Percentiles rank a stretch among this genome's conserved stretches.
Conservation (phyloP, 768 basidiomycete species). For the Leccinum aurantiacum region DNA sequence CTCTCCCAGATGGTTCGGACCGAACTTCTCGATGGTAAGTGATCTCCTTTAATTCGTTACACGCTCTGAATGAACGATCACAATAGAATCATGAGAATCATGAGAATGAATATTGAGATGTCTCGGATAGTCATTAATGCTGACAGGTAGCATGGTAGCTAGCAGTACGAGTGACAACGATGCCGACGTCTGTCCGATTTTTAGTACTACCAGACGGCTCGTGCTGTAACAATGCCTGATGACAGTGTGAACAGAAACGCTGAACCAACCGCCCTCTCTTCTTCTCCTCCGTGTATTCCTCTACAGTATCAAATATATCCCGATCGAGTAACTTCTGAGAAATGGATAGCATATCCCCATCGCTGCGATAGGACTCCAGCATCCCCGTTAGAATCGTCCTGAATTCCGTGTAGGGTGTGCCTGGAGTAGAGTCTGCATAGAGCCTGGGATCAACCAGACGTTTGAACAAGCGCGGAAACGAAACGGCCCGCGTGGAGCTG, state of each 20-base stretch:
- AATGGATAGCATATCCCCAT: slow-evolving; percentile 86
- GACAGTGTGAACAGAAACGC: slow-evolving; percentile 54
- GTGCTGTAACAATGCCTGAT: slow-evolving; percentile 40
- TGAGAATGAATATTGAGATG: not conserved
- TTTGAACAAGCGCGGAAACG: slow-evolving; percentile 91
- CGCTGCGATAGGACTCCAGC: slow-evolving; percentile 90
- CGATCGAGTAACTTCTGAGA: slow-evolving; percentile 78
- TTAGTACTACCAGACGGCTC: slow-evolving; percentile 19
- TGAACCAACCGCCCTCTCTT: slow-evolving; percentile 59
- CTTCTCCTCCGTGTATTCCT: slow-evolving; percentile 56
- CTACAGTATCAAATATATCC: slow-evolving; percentile 77
- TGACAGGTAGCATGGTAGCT: slow-evolving; percentile 55
- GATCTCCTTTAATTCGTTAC: not conserved
- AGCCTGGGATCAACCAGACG: slow-evolving; percentile 79
- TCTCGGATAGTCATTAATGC: slow-evolving; percentile 21
- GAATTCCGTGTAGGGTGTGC: slow-evolving; percentile 86
- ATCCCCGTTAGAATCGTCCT: slow-evolving; percentile 90
- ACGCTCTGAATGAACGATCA: not conserved
- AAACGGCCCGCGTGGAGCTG: slow-evolving; percentile 73
- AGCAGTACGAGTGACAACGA: slow-evolving; percentile 58
- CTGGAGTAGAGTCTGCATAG: slow-evolving; percentile 45
- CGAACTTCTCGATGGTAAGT: slow-evolving; percentile 36
- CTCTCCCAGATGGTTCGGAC: slow-evolving; percentile 62
- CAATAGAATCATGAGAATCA: slow-evolving; percentile 17
- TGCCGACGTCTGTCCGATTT: slow-evolving; percentile 21